These are phyloP conservation scores for Saturnispora dispora DNA, from an alignment of 805 yeast species.

Conservation along the genomic window DNA sequence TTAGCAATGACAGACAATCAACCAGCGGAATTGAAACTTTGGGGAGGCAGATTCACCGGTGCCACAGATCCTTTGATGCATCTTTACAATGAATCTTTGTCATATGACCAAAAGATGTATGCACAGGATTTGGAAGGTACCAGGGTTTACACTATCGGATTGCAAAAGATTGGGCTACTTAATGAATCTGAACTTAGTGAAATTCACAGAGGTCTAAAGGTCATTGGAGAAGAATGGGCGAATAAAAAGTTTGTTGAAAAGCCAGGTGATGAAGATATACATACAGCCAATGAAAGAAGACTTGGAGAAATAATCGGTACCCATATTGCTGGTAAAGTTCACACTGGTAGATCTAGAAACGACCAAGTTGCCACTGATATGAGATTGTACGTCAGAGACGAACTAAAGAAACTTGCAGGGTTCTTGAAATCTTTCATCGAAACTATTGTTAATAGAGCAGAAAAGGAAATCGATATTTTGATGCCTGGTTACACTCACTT, in stretches of 20 bases:
- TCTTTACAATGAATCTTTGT: conserved; percentile 90
- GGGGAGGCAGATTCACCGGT: conserved; percentile 99
- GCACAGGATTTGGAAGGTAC: conserved; percentile 92
- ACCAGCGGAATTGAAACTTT: conserved; percentile 64
- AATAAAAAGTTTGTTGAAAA: conserved; percentile 56
- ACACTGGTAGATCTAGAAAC: conserved; percentile 97
- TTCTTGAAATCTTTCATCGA: conserved; percentile 54
- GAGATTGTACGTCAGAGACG: conserved; percentile 86
- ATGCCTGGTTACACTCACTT: conserved; percentile 99
- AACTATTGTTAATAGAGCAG: conserved; percentile 67
- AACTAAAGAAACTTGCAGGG: conserved; percentile 50
- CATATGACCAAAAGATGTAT: conserved; percentile 93
- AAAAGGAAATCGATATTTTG: conserved; percentile 75
- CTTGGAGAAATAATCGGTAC: conserved; percentile 93
- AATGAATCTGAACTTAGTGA: conserved; percentile 63
- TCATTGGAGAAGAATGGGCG: conserved; percentile 78
- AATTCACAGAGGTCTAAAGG: conserved; percentile 74
- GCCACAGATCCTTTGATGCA: conserved; percentile 97
- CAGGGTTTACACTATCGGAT: conserved; percentile 82
- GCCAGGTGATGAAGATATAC: conserved; percentile 94
- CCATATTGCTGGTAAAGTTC: conserved; percentile 93
- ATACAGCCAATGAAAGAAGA: conserved; percentile 97
- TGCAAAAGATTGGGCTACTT: conserved; percentile 67
- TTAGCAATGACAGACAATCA: conserved; percentile 28
- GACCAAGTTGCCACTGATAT: conserved; percentile 99